These are phyloP conservation scores for Rhipidocladum racemiflorum DNA, from an alignment of 176 grass and related monocot genomes.

Conservation along the genomic window DNA sequence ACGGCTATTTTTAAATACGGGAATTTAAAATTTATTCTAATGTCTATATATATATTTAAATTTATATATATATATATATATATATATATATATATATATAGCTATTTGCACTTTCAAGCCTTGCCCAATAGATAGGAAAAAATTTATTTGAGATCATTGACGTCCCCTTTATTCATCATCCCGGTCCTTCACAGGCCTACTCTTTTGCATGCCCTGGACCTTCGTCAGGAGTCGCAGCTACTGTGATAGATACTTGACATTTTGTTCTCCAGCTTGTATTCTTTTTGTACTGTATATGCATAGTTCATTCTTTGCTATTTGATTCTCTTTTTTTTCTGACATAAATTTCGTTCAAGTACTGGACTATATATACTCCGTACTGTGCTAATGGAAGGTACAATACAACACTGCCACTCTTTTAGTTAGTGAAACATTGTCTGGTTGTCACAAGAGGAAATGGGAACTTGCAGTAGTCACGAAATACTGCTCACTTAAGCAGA, in stretches of 20 bases:
- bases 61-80: no score
- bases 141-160: no score
- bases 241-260: neutral
- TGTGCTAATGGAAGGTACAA: neutral
- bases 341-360: neutral
- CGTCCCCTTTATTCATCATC: no score
- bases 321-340: slow-evolving; percentile 12
- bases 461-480: neutral
- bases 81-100: no score
- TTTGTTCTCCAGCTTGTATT: slow-evolving; percentile 16
- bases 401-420: neutral
- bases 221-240: slow-evolving; percentile 54
- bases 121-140: no score
- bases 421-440: neutral
- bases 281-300: slow-evolving; percentile 19
- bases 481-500: neutral
- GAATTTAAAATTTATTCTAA: no score
- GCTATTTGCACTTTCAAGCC: no score
- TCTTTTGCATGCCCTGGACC: slow-evolving; percentile 46
- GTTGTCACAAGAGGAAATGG: neutral
- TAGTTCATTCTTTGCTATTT: slow-evolving; percentile 29
- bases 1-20: no score
- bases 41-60: no score
- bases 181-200: no score
- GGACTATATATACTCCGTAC: neutral